Conservation (phyloP, 2,329 filamentous ascomycete species). For the Ilyonectria mors-panacis region DNA sequence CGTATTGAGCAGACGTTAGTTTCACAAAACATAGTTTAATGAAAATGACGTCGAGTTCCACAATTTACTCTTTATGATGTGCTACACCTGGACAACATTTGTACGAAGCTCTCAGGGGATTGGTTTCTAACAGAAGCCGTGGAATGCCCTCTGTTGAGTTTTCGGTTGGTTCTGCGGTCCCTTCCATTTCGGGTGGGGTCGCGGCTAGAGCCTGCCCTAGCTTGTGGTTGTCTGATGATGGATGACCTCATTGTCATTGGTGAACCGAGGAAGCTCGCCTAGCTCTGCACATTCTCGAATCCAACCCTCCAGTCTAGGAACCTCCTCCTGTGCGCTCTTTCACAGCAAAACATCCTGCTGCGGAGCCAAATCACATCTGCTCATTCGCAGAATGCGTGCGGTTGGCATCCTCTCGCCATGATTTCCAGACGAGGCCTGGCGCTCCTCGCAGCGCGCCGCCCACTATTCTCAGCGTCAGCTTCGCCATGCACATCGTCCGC, state of each 20-base stretch:
- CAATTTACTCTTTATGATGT: not conserved
- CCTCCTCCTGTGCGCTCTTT: not conserved
- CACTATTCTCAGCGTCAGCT: constrained; percentile 32
- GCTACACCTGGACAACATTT: not conserved
- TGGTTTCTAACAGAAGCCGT: not conserved
- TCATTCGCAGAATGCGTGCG: constrained; percentile 28
- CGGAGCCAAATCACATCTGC: not conserved
- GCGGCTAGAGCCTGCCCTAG: not conserved
- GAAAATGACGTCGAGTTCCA: constrained; percentile 1
- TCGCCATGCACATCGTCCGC: constrained; percentile 8
- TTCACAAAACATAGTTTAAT: not conserved
- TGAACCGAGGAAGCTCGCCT: constrained; percentile 30
- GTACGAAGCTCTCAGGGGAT: not conserved
- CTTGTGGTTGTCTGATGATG: constrained; percentile 27
- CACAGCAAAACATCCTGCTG: not conserved
- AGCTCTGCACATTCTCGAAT: constrained; percentile 13
- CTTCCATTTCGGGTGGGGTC: constrained; percentile 2
- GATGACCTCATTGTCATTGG: constrained; percentile 27
- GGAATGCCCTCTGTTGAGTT: not conserved
- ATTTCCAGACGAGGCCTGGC: constrained; percentile 48
- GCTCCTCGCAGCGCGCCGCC: constrained; percentile 44
- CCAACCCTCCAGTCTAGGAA: not conserved
- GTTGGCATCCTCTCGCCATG: constrained; percentile 42
- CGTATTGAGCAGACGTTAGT: not conserved
- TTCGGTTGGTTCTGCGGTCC: not conserved